These are phyloP conservation scores for Russula sp. DNA, from an alignment of 768 basidiomycete species.

Conservation along the genomic window DNA sequence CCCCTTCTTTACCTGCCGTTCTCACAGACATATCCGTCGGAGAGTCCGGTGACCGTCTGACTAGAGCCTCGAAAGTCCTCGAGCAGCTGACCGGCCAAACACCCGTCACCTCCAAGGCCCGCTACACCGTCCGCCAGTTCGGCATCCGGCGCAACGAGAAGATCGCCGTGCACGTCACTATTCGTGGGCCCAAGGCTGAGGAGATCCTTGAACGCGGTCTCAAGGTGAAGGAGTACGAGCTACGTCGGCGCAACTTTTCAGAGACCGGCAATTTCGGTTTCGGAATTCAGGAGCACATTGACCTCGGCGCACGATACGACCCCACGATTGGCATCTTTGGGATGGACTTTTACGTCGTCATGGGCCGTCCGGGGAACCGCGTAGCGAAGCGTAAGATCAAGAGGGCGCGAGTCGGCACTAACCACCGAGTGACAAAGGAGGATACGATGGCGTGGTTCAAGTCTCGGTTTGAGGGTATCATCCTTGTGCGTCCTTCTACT, in stretches of 20 bases:
- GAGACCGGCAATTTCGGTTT: no score
- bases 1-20: constrained; percentile 55
- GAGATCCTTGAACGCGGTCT: constrained; percentile 32
- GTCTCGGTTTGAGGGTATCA: no score
- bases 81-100: constrained; percentile 13
- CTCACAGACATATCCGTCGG: constrained; percentile 96
- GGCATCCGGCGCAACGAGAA: constrained; percentile 99
- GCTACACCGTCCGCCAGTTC: constrained; percentile 98
- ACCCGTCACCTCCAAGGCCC: constrained; percentile 82
- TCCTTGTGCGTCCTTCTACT: no score
- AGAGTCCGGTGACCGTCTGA: constrained; percentile 38
- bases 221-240: constrained; percentile 99
- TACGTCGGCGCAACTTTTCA: constrained; percentile 30
- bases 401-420: no score
- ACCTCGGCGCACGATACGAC: no score
- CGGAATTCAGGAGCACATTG: no score
- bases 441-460: no score
- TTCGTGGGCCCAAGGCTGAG: constrained; percentile 13
- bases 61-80: constrained; percentile 11
- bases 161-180: constrained; percentile 65
- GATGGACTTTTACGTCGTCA: no score
- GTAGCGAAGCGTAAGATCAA: no score
- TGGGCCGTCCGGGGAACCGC: no score
- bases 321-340: no score
- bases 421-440: no score